Percentiles rank a stretch among this genome's conserved stretches.
These are phyloP conservation scores for Triangularia verruculosa DNA, from an alignment of 2,329 filamentous ascomycete genomes.

Conservation along the genomic window DNA sequence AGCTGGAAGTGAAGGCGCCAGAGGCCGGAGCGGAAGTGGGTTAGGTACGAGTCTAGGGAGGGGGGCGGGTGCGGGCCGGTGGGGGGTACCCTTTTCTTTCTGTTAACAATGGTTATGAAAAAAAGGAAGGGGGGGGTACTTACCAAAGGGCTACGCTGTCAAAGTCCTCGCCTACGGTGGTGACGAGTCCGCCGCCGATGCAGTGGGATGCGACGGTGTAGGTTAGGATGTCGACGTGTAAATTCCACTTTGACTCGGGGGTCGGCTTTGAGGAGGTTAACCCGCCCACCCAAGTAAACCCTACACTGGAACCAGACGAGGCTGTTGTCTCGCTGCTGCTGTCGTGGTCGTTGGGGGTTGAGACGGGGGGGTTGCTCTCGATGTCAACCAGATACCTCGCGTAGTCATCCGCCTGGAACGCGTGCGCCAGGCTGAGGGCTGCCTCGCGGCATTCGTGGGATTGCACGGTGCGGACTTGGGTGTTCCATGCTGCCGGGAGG, in stretches of 20 bases:
- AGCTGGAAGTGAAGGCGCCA: constrained; percentile 76
- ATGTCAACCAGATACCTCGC: constrained; percentile 72
- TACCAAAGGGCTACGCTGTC: constrained; percentile 79
- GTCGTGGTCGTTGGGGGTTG: constrained; percentile 33
- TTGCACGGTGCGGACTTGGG: constrained; percentile 61
- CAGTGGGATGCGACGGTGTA: constrained; percentile 75
- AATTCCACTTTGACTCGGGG: constrained; percentile 67
- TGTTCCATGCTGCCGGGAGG: constrained; percentile 51
- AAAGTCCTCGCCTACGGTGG: constrained; percentile 71
- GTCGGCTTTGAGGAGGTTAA: background rate
- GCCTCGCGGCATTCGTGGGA: constrained; percentile 65
- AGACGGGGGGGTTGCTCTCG: constrained; percentile 52
- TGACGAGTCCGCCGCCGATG: constrained; percentile 65
- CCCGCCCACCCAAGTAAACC: background rate
- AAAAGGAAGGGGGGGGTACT: constrained; percentile 31
- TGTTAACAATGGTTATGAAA: background rate
- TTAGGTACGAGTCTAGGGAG: constrained; percentile 70
- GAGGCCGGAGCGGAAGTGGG: constrained; percentile 69
- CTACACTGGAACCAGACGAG: background rate
- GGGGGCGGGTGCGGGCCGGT: constrained; percentile 52
- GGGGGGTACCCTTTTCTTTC: constrained; percentile 64
- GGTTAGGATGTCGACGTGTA: constrained; percentile 74
- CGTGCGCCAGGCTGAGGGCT: constrained; percentile 68
- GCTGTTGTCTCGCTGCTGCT: background rate
- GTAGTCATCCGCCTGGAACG: constrained; percentile 73